These are phyloP conservation scores for Wallacemonas sp. DNA, from an alignment of 208 protist genomes.

Conservation along the genomic window DNA sequence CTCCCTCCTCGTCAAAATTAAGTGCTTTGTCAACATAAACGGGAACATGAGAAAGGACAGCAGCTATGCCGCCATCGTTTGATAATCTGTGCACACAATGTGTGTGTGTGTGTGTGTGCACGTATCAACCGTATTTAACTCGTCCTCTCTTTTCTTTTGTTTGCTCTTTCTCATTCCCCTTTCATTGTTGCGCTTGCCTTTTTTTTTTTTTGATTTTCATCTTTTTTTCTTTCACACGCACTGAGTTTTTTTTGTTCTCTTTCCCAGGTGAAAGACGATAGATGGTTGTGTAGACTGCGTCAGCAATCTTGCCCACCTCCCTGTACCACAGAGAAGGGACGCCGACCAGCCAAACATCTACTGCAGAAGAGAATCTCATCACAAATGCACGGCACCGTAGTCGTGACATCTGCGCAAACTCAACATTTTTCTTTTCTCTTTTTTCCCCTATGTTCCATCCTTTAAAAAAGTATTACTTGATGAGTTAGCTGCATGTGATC, in stretches of 20 bases:
- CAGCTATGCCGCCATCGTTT: background rate
- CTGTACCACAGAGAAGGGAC: too few relatives aligned
- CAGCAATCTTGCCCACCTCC: too few relatives aligned
- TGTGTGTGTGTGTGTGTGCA: too few relatives aligned
- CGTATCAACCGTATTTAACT: too few relatives aligned
- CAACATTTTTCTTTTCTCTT: conserved; percentile 6
- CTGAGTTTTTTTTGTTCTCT: background rate
- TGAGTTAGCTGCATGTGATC: too few relatives aligned
- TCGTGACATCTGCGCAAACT: background rate
- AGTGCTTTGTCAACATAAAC: too few relatives aligned
- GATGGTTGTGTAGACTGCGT: too few relatives aligned
- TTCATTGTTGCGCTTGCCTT: background rate
- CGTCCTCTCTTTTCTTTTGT: conserved; percentile 15
- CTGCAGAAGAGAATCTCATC: too few relatives aligned
- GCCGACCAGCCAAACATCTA: too few relatives aligned
- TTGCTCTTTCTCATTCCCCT: background rate
- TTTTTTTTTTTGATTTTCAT: conserved; percentile 20
- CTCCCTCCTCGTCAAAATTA: background rate
- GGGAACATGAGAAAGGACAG: background rate
- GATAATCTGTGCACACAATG: background rate
- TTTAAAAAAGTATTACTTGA: too few relatives aligned
- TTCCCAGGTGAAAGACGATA: background rate
- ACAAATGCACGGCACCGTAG: background rate
- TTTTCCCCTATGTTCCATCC: too few relatives aligned
- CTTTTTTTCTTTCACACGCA: conserved; percentile 6